Percentiles rank a stretch among this genome's conserved stretches.
These are phyloP conservation scores for Tetrapisispora taiwanensis DNA, from an alignment of 805 yeast genomes.

Conservation along the genomic window DNA sequence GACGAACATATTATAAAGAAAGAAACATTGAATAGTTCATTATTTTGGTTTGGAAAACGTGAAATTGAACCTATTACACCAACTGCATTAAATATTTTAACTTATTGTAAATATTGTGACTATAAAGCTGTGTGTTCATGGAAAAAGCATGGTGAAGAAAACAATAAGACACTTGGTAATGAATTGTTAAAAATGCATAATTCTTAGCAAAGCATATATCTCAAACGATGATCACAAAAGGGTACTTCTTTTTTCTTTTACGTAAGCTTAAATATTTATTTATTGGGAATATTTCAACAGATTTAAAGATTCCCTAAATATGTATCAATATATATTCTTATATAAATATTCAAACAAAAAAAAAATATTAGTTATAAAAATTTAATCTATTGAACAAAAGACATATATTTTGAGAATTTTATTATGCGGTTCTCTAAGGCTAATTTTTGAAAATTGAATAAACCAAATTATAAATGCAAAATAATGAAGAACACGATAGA, in stretches of 20 bases:
- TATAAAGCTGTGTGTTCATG: constrained; percentile 38
- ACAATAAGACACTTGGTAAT: constrained; percentile 10
- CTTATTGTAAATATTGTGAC: constrained; percentile 46
- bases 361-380: neutral
- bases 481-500: too few relatives aligned
- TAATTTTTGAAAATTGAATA: too few relatives aligned
- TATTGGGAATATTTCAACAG: too few relatives aligned
- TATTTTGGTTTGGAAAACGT: constrained; percentile 52
- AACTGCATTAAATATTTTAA: constrained; percentile 26
- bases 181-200: constrained; percentile 1
- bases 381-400: too few relatives aligned
- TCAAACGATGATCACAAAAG: neutral
- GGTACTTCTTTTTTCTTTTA: too few relatives aligned
- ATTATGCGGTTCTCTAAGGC: too few relatives aligned
- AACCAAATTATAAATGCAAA: too few relatives aligned
- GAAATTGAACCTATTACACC: constrained; percentile 36
- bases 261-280: too few relatives aligned
- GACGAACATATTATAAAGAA: constrained; percentile 24
- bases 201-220: too few relatives aligned
- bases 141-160: constrained; percentile 21
- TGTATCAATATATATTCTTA: neutral
- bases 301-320: too few relatives aligned
- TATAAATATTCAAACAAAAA: neutral
- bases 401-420: too few relatives aligned
- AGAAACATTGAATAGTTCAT: constrained; percentile 29